Evolutionary conservation across 140 eudicot genomes (phyloP), one percentile per base, ranked within the genome.

Genomic region (Flaveria floridana): DNA sequence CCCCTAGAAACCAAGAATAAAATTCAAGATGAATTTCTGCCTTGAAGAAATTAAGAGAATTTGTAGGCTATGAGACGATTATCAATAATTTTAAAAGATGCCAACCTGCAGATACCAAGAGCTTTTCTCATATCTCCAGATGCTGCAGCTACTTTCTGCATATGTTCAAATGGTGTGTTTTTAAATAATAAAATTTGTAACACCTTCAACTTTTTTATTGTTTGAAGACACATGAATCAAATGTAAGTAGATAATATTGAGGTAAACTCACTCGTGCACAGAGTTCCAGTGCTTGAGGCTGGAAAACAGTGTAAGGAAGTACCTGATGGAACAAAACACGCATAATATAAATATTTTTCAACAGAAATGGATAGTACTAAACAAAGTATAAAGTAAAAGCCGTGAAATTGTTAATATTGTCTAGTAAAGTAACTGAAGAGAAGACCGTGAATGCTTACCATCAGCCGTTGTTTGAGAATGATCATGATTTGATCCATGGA

Each of bases 101-200:
- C 80, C 58, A 68, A 94, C 99, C 99, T 88, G 94, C 97, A 94
- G 55, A 94, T 83, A 48, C 89, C 84, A 64, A 94, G 96, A 71
- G 94, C 97, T 82, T 90, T 94, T 81, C 99, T 85, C 99, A 94
- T 90, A 80, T 94, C 99, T 53, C 97, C 99, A 65, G 99, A 90
- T 75, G 95, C 96, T 62, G 99, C 92, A 59, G 99, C 96, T 81
- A 94, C 99, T 87, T 79, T 94, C 99, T 94, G 90, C 73, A 79
- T 79, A 48, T 78, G 74, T 15, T 73, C 21, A 64, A 61, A 16
- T 8, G 61, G 13, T 30, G 55, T 23, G 3, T 41, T 25, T 50
- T 72, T 9, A 34, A 34, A 34, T 34, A 34, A 34, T 34, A 34
- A 46, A 58, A 70, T 3, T 56, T 6, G 46, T 10, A 16, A 10